Base-by-base conservation (phyloP, 768 basidiomycete species). In the Coprinopsis strossmayeri region DNA sequence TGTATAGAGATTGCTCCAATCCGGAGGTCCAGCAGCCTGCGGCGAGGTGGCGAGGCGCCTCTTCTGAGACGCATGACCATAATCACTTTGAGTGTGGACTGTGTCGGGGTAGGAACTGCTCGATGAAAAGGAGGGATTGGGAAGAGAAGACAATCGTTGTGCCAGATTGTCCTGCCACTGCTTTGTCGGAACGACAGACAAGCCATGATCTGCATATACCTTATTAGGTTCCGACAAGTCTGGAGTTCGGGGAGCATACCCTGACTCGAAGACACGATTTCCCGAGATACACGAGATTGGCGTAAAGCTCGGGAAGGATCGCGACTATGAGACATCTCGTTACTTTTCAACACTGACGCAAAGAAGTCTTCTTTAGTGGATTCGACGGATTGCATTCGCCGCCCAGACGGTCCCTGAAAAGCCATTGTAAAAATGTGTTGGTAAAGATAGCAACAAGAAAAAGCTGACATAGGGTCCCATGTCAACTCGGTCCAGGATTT, bases 91-190 rank as follows among this genome's bases (percentile, higher is more conserved):
- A 15, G 15, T 9, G 25, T 46, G 37, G 34, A 17, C 5, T 32
- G 10, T 48, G 11, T 9, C 17, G 35, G 56, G 51, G 30, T 62
- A 46, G 37, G 55, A 55, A 5, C 55, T 46, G 7, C 57, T 60
- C 52, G 60, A 45, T 13, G 35, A 13, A 21, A 53, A 28, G 10
- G 62, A 51, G 17, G 30, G 46, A 11, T 55, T 57, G 44, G 54
- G 54, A 23, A 61, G 59, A 15, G 64, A 69, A 4, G 72, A 72
- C 40, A 87, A 64, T 4, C 74, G 74, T 51, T 71, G 72, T 20
- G 81, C 78, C 15, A 89, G 70, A 47, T 74, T 80, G 43, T 89
- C 85, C 60, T 89, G 87, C 87, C 87, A 89, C 60, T 89, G 84
- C 51, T 75, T 66, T 0, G 83, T 86, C 4, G 87, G 87, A 23